phyloP scores from a whole-genome alignment of 176 grass and related monocot species.

The Secale cereale region DNA sequence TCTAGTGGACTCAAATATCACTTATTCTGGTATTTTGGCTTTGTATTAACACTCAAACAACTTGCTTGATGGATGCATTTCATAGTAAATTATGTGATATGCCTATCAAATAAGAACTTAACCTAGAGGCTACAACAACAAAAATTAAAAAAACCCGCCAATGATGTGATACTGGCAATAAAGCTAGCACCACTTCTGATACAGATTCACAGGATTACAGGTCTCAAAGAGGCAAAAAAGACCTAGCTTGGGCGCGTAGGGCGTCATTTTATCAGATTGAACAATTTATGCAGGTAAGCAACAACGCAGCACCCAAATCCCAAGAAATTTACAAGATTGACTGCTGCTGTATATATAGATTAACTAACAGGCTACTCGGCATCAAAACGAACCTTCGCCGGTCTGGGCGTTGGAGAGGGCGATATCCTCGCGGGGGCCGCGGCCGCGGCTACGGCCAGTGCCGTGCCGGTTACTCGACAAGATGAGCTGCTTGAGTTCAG shows the following conservation, averaged over 20 bases:
- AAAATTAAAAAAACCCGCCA: not conserved
- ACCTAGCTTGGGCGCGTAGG: no score
- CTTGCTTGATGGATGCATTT: not conserved
- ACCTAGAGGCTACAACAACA: not conserved
- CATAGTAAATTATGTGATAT: not conserved
- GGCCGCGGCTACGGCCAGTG: slow-evolving; percentile 37
- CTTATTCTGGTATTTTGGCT: not conserved
- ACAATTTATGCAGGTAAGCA: not conserved
- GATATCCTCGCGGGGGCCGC: slow-evolving; percentile 39
- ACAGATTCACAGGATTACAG: not conserved
- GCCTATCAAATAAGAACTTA: not conserved
- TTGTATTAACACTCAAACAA: not conserved
- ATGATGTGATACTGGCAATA: not conserved
- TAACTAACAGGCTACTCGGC: not conserved
- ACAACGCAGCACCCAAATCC: not conserved
- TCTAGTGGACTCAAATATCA: not conserved
- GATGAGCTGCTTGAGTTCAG: slow-evolving; percentile 53
- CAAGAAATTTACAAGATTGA: not conserved
- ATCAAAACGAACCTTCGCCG: slow-evolving; percentile 52
- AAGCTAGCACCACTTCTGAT: not conserved
- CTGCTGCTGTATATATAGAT: not conserved
- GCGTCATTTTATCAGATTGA: not conserved
- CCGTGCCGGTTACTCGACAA: slow-evolving; percentile 27
- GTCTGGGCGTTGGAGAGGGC: slow-evolving; percentile 43
- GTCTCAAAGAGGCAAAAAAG: not conserved